These are phyloP conservation scores for Lunularia cruciata DNA, from an alignment of 225 moss, liverwort and hornwort genomes.

Conservation along the genomic window DNA sequence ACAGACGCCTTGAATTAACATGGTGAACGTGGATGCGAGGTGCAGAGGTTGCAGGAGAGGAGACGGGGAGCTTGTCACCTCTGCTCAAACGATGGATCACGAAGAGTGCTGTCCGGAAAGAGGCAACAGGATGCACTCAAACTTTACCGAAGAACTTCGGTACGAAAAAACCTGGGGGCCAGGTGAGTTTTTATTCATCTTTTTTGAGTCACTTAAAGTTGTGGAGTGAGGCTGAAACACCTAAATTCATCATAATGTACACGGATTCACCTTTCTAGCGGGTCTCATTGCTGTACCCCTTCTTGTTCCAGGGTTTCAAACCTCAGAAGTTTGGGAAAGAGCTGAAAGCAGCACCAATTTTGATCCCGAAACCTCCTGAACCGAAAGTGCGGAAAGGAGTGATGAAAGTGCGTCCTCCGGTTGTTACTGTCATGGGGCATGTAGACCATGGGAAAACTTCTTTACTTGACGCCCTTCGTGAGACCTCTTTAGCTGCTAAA, in stretches of 20 bases:
- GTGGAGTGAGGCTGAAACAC: too few relatives aligned
- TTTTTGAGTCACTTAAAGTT: background rate
- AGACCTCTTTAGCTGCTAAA: constrained; percentile 85
- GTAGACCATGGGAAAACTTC: constrained; percentile 98
- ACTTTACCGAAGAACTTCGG: constrained; percentile 15
- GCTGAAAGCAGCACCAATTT: constrained; percentile 25
- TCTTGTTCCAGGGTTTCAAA: constrained; percentile 24
- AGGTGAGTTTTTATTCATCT: constrained; percentile 19
- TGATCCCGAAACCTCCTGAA: constrained; percentile 6
- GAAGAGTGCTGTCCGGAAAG: constrained; percentile 29
- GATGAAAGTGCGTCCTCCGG: constrained; percentile 69
- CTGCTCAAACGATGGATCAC: constrained; percentile 41
- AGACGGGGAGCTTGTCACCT: constrained; percentile 21
- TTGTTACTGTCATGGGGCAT: constrained; percentile 96
- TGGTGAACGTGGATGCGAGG: background rate
- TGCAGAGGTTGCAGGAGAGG: constrained; percentile 19
- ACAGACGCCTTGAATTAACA: too few relatives aligned
- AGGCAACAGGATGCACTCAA: constrained; percentile 22
- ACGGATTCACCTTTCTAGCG: background rate
- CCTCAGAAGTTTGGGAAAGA: constrained; percentile 35
- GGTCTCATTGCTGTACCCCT: background rate
- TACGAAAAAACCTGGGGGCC: constrained; percentile 18
- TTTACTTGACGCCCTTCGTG: constrained; percentile 80
- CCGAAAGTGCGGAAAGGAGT: constrained; percentile 38
- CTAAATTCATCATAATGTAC: too few relatives aligned